These are phyloP conservation scores for Fusarium sp. DNA, from an alignment of 2,329 filamentous ascomycete species.

Conservation along the genomic window DNA sequence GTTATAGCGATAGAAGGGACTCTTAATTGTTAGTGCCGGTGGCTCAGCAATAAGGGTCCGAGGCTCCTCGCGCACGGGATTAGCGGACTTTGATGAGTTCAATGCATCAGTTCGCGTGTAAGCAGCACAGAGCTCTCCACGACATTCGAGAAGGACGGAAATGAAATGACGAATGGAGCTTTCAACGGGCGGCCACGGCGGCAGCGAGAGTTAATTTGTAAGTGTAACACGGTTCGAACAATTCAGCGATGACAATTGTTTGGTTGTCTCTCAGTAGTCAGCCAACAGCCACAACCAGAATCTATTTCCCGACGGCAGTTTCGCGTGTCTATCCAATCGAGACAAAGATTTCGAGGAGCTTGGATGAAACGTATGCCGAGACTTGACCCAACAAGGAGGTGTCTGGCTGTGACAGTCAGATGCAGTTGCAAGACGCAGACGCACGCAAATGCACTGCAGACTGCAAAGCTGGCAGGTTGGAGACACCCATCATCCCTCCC, in stretches of 20 bases:
- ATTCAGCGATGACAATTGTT: background rate
- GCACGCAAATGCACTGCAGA: background rate
- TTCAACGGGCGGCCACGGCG: constrained; percentile 19
- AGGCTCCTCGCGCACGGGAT: constrained; percentile 25
- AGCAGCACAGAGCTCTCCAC: constrained; percentile 20
- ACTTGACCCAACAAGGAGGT: constrained; percentile 29
- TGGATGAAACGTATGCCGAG: constrained; percentile 37
- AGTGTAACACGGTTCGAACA: constrained; percentile 4
- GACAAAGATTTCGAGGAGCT: constrained; percentile 19
- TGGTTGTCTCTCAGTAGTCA: background rate
- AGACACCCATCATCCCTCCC: background rate
- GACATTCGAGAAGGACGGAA: constrained; percentile 12
- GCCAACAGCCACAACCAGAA: constrained; percentile 8
- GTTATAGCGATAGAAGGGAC: constrained; percentile 4
- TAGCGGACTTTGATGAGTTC: constrained; percentile 28
- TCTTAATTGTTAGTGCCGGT: constrained; percentile 21
- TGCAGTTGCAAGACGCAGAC: background rate
- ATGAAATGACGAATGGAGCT: constrained; percentile 28
- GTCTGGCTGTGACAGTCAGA: constrained; percentile 4
- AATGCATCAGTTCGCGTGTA: constrained; percentile 17
- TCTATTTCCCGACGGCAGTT: constrained; percentile 21
- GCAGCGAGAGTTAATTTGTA: constrained; percentile 15
- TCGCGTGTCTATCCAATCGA: constrained; percentile 32
- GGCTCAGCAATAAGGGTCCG: background rate
- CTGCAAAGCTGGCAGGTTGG: constrained; percentile 6